phyloP scores from a whole-genome alignment of 148 eudicot species.

The Rhododendron simsii region DNA sequence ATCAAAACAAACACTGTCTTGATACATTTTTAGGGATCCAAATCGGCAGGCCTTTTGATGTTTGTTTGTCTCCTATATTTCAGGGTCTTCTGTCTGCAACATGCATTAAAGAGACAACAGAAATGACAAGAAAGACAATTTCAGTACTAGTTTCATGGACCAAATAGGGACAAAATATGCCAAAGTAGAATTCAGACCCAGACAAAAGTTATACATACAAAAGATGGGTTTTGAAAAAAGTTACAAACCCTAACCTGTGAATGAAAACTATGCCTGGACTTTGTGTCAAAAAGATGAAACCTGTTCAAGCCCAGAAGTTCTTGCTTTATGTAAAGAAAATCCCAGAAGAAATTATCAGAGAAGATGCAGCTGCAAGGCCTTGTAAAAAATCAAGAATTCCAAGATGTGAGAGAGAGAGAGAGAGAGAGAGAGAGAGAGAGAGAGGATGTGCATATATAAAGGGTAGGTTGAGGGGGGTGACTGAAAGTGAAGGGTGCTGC shows the following conservation, averaged over 20 bases:
- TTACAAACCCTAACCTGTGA: background rate
- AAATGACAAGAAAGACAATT: background rate
- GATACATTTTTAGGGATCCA: slow-evolving; percentile 32
- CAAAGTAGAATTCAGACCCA: background rate
- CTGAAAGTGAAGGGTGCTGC: background rate
- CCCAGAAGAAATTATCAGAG: background rate
- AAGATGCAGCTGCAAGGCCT: background rate
- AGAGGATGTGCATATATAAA: slow-evolving; percentile 9
- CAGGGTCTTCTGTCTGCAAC: slow-evolving; percentile 13
- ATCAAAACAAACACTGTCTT: slow-evolving; percentile 43
- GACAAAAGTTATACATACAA: background rate
- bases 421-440: slow-evolving; percentile 16
- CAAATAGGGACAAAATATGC: background rate
- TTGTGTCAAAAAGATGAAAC: background rate
- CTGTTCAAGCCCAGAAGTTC: background rate
- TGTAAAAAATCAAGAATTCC: background rate
- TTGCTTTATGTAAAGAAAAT: background rate
- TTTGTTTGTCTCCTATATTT: slow-evolving; percentile 18
- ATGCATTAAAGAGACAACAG: background rate
- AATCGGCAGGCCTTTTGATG: background rate
- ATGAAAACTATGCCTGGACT: background rate
- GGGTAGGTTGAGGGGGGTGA: slow-evolving; percentile 10
- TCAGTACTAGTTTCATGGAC: background rate
- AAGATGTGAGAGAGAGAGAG: slow-evolving; percentile 10
- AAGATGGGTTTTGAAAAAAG: background rate